Percentiles rank a stretch among this genome's conserved stretches.
phyloP scores from a whole-genome alignment of 345 rosid species.

The Citrus inodora region DNA sequence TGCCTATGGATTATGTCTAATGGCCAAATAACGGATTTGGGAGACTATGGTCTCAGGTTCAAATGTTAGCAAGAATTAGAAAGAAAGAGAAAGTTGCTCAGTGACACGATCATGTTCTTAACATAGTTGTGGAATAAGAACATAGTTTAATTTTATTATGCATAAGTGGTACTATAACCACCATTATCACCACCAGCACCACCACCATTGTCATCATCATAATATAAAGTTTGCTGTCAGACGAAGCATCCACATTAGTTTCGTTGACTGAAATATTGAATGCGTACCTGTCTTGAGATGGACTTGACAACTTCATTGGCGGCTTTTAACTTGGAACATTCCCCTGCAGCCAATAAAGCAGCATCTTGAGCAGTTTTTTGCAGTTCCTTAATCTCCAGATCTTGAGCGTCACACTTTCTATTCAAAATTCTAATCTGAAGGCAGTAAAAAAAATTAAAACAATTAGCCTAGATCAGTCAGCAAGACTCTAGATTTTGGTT shows the following conservation, averaged over 20 bases:
- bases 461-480: not conserved
- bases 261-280: not conserved
- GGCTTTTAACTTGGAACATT: slow-evolving; percentile 50
- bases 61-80: not conserved
- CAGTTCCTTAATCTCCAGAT: slow-evolving; percentile 53
- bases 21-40: not conserved
- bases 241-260: not conserved
- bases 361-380: slow-evolving; percentile 44
- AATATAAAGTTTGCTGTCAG: not conserved
- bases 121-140: not conserved
- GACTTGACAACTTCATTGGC: slow-evolving; percentile 61
- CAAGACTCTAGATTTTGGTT: not conserved
- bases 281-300: slow-evolving; percentile 55
- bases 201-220: not conserved
- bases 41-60: not conserved
- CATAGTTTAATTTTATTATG: not conserved
- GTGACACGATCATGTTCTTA: not conserved
- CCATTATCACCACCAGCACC: not conserved
- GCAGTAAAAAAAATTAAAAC: slow-evolving; percentile 8
- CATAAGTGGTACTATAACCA: not conserved
- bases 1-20: not conserved
- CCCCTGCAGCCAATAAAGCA: slow-evolving; percentile 40
- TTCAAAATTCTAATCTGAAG: slow-evolving; percentile 60
- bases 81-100: not conserved
- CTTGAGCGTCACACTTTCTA: slow-evolving; percentile 64